Evolutionary conservation across 148 eudicot genomes (phyloP).

Genomic region (Silene conica): DNA sequence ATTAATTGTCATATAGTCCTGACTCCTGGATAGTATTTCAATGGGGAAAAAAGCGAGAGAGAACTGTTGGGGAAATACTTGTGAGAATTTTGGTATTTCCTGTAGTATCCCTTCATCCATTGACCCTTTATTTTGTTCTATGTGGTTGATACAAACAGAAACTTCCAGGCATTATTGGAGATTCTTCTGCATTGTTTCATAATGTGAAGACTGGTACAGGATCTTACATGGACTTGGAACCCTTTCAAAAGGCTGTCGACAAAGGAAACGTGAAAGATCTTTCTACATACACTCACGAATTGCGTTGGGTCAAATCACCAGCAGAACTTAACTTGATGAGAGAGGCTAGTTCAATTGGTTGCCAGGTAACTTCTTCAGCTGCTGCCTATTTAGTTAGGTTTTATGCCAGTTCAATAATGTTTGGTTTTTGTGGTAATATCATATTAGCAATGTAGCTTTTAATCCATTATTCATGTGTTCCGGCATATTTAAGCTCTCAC

Average conservation of each 20-base stretch:
- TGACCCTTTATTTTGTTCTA: conserved; percentile 11
- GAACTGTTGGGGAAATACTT: not conserved
- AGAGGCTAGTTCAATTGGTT: conserved; percentile 73
- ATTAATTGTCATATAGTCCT: not conserved
- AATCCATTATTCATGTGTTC: not conserved
- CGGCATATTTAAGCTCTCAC: not conserved
- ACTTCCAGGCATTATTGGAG: conserved; percentile 60
- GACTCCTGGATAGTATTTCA: not conserved
- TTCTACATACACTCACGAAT: conserved; percentile 61
- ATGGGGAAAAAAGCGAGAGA: not conserved
- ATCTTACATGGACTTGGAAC: conserved; percentile 52
- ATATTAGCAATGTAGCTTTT: not conserved
- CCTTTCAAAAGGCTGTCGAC: conserved; percentile 46
- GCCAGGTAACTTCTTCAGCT: conserved; percentile 52
- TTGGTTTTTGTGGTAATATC: not conserved
- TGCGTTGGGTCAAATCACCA: conserved; percentile 79
- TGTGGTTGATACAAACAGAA: conserved; percentile 44
- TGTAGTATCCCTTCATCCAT: conserved; percentile 2
- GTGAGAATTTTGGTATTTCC: not conserved
- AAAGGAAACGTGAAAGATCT: conserved; percentile 62
- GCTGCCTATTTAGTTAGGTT: not conserved
- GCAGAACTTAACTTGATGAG: conserved; percentile 79
- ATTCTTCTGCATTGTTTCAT: conserved; percentile 61
- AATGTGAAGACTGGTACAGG: conserved; percentile 53
- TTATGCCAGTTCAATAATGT: not conserved